Evolutionary conservation across 2,329 filamentous ascomycete genomes (phyloP).

Genomic region (Juglanconis sp.): DNA sequence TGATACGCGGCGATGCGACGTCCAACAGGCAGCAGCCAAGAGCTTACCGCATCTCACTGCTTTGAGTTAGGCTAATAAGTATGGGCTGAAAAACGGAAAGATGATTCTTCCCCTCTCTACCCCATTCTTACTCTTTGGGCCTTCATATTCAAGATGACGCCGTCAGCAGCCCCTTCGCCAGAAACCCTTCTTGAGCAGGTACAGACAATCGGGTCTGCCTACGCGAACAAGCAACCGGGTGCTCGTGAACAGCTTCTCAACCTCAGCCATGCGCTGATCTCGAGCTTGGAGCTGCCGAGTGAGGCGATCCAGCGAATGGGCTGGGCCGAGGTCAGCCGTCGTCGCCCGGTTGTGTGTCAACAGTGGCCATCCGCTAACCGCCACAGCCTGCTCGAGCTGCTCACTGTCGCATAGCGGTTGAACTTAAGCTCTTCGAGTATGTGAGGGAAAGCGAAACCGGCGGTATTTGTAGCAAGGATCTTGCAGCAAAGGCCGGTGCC

Average conservation of each 20-base stretch:
- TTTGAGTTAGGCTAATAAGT: no score
- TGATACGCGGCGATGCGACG: no score
- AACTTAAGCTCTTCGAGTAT: constrained; percentile 33
- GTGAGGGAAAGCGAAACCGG: constrained; percentile 25
- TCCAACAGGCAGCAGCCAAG: no score
- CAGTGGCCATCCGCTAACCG: background rate
- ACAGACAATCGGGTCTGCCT: constrained; percentile 27
- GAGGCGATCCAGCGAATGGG: constrained; percentile 34
- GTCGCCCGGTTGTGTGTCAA: constrained; percentile 1
- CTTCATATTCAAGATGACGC: no score
- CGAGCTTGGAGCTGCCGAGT: constrained; percentile 34
- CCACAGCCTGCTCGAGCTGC: constrained; percentile 32
- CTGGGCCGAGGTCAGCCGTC: constrained; percentile 34
- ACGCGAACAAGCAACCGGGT: constrained; percentile 29
- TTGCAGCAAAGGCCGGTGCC: constrained; percentile 30
- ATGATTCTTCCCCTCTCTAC: no score
- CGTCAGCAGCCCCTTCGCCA: no score
- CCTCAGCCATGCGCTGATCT: constrained; percentile 31
- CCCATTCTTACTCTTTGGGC: no score
- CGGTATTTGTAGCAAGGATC: constrained; percentile 24
- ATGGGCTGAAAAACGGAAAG: no score
- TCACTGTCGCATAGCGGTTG: constrained; percentile 32
- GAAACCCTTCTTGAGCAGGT: constrained; percentile 5
- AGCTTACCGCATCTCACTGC: no score
- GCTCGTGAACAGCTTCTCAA: constrained; percentile 35